Evolutionary conservation across 306 rosid genomes (phyloP).

Genomic region (Dryas alaskensis): DNA sequence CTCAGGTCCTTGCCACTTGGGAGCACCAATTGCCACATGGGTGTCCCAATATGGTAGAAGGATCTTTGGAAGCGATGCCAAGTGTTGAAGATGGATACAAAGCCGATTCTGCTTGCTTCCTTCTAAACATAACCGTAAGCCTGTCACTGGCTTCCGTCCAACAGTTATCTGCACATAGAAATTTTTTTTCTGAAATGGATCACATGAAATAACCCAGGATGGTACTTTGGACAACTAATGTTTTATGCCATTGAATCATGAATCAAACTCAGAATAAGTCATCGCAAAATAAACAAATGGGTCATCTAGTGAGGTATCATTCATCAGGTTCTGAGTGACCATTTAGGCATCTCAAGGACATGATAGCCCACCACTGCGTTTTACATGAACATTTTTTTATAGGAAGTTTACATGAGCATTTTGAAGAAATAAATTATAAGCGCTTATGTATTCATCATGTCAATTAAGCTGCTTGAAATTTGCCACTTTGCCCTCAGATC

Average conservation of each 20-base stretch:
- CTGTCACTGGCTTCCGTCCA: constrained; percentile 86
- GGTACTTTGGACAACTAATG: not conserved
- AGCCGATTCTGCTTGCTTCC: constrained; percentile 75
- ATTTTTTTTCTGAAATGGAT: constrained; percentile 5
- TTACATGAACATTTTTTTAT: not conserved
- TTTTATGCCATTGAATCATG: not conserved
- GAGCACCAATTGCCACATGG: constrained; percentile 78
- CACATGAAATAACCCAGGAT: not conserved
- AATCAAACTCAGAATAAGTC: not conserved
- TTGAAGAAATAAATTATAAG: not conserved
- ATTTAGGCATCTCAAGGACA: constrained; percentile 11
- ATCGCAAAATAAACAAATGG: not conserved
- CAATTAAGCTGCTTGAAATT: not conserved
- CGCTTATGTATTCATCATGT: not conserved
- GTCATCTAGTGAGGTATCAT: not conserved
- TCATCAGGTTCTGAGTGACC: not conserved
- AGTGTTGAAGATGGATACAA: constrained; percentile 79
- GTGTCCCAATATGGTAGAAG: constrained; percentile 71
- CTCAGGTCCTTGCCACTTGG: constrained; percentile 86
- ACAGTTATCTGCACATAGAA: constrained; percentile 60
- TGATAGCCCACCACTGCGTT: not conserved
- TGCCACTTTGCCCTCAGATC: not conserved
- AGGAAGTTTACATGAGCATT: not conserved
- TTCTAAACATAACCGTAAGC: constrained; percentile 65
- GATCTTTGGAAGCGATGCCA: constrained; percentile 71